Conservation (phyloP, 1,284 basidiomycete species). For the Tylopilus sp. region DNA sequence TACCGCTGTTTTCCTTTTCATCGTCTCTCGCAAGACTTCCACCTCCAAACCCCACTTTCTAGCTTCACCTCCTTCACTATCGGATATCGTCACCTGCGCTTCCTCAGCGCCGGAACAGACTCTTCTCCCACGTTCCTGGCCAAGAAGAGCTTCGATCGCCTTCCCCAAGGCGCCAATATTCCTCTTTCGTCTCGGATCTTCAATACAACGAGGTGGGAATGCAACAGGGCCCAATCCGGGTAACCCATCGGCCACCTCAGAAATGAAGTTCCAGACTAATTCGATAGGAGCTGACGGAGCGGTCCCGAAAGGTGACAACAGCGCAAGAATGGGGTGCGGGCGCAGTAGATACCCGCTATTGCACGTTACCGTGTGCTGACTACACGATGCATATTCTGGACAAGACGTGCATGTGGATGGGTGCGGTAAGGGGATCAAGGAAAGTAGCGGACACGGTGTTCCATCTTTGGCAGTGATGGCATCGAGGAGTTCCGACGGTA, state of each 20-base stretch:
- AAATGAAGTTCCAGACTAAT: constrained; percentile 47
- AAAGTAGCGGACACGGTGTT: constrained; percentile 51
- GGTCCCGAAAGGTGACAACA: constrained; percentile 41
- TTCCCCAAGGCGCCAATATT: constrained; percentile 79
- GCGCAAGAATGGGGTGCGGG: constrained; percentile 55
- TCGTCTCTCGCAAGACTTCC: constrained; percentile 49
- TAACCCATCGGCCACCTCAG: constrained; percentile 61
- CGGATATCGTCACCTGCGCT: constrained; percentile 31
- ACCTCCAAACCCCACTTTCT: constrained; percentile 73
- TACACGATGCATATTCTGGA: constrained; percentile 79
- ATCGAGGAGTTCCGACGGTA: constrained; percentile 29
- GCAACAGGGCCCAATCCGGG: constrained; percentile 78
- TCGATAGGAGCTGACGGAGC: constrained; percentile 44
- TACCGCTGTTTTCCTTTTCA: constrained; percentile 59
- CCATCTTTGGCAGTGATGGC: constrained; percentile 35
- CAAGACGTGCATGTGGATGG: constrained; percentile 82
- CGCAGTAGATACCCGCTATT: constrained; percentile 73
- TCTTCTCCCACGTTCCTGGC: constrained; percentile 65
- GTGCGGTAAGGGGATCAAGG: constrained; percentile 56
- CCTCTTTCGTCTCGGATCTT: constrained; percentile 79
- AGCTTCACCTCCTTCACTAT: constrained; percentile 63
- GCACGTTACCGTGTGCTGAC: constrained; percentile 64
- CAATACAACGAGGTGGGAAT: constrained; percentile 76
- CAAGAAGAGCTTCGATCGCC: constrained; percentile 68
- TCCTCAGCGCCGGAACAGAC: constrained; percentile 61